Percentiles rank a stretch among this genome's conserved stretches.
Evolutionary conservation across 176 grass and related monocot species (phyloP).

Genomic region (Phyllostachys edulis): DNA sequence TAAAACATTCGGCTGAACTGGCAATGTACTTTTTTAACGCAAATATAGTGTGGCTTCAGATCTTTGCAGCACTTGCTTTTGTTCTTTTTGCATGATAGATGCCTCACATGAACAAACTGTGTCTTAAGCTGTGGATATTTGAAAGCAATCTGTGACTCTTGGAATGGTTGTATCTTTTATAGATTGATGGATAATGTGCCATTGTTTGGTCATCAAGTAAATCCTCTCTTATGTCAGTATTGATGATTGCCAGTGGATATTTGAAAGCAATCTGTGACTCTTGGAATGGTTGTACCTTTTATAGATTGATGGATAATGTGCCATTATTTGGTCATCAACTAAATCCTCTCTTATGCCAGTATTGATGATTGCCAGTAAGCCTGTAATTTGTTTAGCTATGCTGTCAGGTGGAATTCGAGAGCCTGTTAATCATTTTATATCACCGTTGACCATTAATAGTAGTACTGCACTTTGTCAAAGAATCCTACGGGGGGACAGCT

Average conservation of each 20-base stretch:
- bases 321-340: not conserved
- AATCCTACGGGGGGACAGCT: not conserved
- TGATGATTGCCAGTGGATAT: not conserved
- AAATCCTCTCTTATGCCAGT: not conserved
- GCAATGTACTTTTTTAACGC: not conserved
- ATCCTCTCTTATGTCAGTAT: not conserved
- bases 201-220: not conserved
- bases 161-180: not conserved
- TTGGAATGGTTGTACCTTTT: not conserved
- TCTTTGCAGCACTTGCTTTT: not conserved
- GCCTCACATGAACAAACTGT: constrained; percentile 9
- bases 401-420: not conserved
- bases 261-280: no score
- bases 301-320: not conserved
- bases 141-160: not conserved
- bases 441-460: not conserved
- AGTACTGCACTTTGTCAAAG: not conserved
- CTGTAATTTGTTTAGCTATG: not conserved
- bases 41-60: not conserved
- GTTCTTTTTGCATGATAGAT: not conserved
- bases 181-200: not conserved
- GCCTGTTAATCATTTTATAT: not conserved
- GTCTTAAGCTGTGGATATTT: not conserved
- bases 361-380: not conserved
- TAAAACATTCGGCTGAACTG: not conserved